Percentiles rank a stretch among this genome's conserved stretches.
phyloP scores from a whole-genome alignment of 2,329 filamentous ascomycete genomes.

The Aspergillus ibericus region DNA sequence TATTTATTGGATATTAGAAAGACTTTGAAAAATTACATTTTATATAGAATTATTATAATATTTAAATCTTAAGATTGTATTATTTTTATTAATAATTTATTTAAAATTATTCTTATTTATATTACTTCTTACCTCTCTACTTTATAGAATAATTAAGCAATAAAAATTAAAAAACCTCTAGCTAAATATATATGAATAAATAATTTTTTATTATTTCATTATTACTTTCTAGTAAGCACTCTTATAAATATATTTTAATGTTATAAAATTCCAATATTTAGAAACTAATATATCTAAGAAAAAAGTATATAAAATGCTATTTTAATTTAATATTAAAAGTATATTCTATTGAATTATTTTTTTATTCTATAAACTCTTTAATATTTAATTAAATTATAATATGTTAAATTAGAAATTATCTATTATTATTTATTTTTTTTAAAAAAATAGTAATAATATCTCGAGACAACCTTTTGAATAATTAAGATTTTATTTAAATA shows the following conservation, averaged over 20 bases:
- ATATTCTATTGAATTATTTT: no score
- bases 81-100: background rate
- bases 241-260: background rate
- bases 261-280: background rate
- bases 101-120: background rate
- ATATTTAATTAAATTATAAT: no score
- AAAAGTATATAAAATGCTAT: background rate
- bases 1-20: no score
- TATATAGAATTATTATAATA: background rate
- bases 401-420: no score
- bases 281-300: background rate
- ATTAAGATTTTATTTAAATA: no score
- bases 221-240: background rate
- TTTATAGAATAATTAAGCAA: accelerated
- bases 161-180: background rate
- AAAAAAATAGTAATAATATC: no score
- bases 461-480: no score
- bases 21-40: background rate
- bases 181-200: background rate
- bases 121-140: no score
- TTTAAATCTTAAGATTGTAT: background rate
- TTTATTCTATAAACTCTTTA: no score
- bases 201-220: background rate
- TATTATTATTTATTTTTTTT: no score
- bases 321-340: no score